These are phyloP conservation scores for Skeletonema marinoi DNA, from an alignment of 108 stramenopile species.

Conservation along the genomic window DNA sequence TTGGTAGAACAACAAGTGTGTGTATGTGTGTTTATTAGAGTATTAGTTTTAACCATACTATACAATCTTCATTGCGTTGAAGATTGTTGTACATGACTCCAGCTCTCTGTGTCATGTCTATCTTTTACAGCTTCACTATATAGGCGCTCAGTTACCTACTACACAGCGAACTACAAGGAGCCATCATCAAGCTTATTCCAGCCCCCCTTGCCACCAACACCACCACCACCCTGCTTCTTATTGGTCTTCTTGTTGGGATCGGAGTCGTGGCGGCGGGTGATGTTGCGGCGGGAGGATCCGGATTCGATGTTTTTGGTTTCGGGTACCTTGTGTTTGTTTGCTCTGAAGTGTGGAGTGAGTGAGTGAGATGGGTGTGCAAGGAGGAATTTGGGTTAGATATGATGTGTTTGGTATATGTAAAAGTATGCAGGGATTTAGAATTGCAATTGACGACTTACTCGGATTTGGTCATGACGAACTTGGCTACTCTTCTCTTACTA, in stretches of 20 bases:
- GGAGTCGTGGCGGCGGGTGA: conserved; percentile 68
- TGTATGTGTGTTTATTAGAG: no score
- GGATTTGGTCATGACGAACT: neutral
- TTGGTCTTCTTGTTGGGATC: conserved; percentile 35
- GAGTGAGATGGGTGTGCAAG: neutral
- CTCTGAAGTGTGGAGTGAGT: neutral
- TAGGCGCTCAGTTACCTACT: no score
- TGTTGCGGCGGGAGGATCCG: conserved; percentile 74
- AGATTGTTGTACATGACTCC: no score
- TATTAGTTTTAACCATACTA: no score
- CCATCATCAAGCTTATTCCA: conserved; percentile 84
- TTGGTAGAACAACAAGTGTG: no score
- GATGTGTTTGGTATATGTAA: neutral
- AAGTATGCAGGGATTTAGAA: neutral
- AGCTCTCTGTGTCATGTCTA: no score
- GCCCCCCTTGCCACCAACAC: conserved; percentile 66
- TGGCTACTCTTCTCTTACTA: neutral
- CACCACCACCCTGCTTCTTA: conserved; percentile 84
- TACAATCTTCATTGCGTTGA: no score
- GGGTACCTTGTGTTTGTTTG: conserved; percentile 53
- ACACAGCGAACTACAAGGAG: conserved; percentile 18
- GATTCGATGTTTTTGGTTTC: conserved; percentile 70
- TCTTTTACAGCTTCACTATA: no score
- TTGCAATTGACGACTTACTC: neutral
- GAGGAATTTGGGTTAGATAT: neutral